These are phyloP conservation scores for Mycena sp. DNA, from an alignment of 1,284 basidiomycete species.

Conservation along the genomic window DNA sequence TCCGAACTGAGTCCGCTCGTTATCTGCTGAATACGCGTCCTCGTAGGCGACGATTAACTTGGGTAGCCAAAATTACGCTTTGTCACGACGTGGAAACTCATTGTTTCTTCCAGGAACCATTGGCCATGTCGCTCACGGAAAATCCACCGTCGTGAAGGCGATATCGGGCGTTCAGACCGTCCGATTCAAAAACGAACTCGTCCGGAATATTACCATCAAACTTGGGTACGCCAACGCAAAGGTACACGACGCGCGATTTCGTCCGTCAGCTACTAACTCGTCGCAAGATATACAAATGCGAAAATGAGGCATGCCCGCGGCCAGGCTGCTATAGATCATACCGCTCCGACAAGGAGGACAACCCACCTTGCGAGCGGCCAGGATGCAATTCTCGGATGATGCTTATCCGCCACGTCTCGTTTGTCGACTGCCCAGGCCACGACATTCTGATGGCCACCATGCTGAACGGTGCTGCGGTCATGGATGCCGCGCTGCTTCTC, in stretches of 20 bases:
- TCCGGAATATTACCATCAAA: conserved; percentile 99
- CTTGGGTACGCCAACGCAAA: conserved; percentile 99
- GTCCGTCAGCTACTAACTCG: not conserved
- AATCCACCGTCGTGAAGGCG: conserved; percentile 98
- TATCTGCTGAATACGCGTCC: not conserved
- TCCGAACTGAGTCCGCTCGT: not conserved
- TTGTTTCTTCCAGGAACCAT: conserved; percentile 76
- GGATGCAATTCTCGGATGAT: conserved; percentile 93
- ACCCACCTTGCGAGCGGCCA: conserved; percentile 92
- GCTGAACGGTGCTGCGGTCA: conserved; percentile 99
- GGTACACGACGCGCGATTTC: conserved; percentile 56
- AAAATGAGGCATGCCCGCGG: conserved; percentile 91
- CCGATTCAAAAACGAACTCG: conserved; percentile 98
- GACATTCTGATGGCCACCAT: conserved; percentile 99
- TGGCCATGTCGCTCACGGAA: conserved; percentile 98
- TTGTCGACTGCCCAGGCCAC: conserved; percentile 96
- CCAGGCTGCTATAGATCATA: conserved; percentile 96
- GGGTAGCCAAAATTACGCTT: conserved; percentile 54
- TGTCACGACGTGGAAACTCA: conserved; percentile 3
- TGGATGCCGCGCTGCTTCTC: conserved; percentile 97
- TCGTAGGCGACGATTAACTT: conserved; percentile 88
- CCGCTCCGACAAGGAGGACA: conserved; percentile 92
- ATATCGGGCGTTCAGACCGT: conserved; percentile 99
- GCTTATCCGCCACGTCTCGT: conserved; percentile 93
- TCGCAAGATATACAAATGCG: conserved; percentile 94